Evolutionary conservation across 2,329 filamentous ascomycete species (phyloP).

Genomic region (Elsinoe fawcettii): DNA sequence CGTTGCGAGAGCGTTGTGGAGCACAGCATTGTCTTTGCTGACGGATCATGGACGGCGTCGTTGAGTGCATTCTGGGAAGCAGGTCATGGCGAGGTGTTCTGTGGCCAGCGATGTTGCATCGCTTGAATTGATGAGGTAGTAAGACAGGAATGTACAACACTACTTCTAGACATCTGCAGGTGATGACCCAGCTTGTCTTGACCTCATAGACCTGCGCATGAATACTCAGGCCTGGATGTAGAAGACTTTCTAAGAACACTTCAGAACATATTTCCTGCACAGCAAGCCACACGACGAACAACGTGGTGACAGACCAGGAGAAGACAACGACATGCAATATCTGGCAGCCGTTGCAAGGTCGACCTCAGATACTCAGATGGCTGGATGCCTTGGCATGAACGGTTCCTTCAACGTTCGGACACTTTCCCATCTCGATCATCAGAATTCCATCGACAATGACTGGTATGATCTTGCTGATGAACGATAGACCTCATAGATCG

Average conservation of each 20-base stretch:
- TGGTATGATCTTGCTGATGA: not conserved
- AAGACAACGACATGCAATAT: not conserved
- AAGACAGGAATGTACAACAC: not conserved
- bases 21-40: not conserved
- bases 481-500: not conserved
- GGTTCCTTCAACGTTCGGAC: not conserved
- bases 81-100: not conserved
- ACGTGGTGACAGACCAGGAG: not conserved
- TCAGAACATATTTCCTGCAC: not conserved
- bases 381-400: slow-evolving; percentile 13
- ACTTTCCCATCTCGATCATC: not conserved
- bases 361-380: not conserved
- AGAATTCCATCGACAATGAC: not conserved
- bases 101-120: not conserved
- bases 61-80: not conserved
- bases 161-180: not conserved
- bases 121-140: not conserved
- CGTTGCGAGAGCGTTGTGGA: slow-evolving; percentile 13
- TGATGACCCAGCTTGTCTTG: not conserved
- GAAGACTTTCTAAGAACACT: too few species aligned
- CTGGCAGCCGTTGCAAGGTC: not conserved
- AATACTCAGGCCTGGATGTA: too few species aligned
- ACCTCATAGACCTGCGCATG: too few species aligned
- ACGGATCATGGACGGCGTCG: not conserved
- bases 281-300: not conserved